A percentile compares a stretch with the other conserved stretches of the same genome.
Conservation (phyloP, 23 red algal species). For the Gracilaria caudata region DNA sequence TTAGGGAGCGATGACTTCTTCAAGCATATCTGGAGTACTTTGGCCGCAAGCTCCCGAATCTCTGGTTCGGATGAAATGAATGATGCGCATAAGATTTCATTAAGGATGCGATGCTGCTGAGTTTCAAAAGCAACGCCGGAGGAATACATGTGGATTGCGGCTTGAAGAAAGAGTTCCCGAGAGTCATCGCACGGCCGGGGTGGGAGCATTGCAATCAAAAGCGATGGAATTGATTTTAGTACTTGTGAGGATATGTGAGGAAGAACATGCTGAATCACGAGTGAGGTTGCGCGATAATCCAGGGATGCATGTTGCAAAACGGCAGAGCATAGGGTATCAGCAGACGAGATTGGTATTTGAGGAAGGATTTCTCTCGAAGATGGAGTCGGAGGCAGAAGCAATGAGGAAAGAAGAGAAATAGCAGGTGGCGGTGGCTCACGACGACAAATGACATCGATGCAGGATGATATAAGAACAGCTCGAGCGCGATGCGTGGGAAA, state of each 20-base stretch:
- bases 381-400: background rate
- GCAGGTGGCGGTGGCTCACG: background rate
- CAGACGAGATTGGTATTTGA: background rate
- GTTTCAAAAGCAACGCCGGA: background rate
- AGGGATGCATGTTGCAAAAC: background rate
- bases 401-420: background rate
- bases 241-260: background rate
- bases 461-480: constrained; percentile 4
- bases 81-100: background rate
- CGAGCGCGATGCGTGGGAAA: constrained; percentile 6
- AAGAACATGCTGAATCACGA: background rate
- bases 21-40: background rate
- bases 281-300: background rate
- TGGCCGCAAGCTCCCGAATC: background rate
- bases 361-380: background rate
- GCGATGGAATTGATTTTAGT: background rate
- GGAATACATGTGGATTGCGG: constrained; percentile 7
- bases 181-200: constrained; percentile 1
- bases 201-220: constrained; percentile 8
- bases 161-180: background rate
- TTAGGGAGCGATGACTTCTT: background rate
- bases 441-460: background rate
- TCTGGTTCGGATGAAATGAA: constrained; percentile 11
- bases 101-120: background rate
- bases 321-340: constrained; percentile 7